These are phyloP conservation scores for Stephanodiscus triporus DNA, from an alignment of 108 stramenopile species.

Conservation along the genomic window DNA sequence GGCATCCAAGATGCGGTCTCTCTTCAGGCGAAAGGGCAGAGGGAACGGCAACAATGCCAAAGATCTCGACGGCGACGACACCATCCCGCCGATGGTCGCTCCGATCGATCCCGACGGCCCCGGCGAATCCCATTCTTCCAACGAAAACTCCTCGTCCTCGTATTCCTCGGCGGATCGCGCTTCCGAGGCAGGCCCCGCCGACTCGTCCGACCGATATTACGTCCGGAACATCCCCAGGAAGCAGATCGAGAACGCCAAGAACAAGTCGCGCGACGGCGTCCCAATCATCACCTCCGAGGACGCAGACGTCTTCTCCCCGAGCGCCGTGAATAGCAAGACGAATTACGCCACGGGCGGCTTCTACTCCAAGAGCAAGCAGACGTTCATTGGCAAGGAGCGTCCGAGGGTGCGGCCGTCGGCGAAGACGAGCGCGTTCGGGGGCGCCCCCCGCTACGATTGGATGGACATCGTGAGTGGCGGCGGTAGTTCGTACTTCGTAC, in stretches of 20 bases:
- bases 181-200: too few relatives aligned
- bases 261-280: conserved; percentile 39
- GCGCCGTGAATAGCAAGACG: conserved; percentile 20
- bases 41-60: neutral
- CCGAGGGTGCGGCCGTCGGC: conserved; percentile 58
- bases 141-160: neutral
- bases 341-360: conserved; percentile 16
- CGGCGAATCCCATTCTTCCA: conserved; percentile 14
- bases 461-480: conserved; percentile 80
- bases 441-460: conserved; percentile 88
- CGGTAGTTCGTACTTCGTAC: neutral
- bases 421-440: conserved; percentile 67
- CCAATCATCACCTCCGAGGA: conserved; percentile 45
- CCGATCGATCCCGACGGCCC: conserved; percentile 30
- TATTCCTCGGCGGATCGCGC: too few relatives aligned
- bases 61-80: neutral
- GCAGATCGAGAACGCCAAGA: conserved; percentile 24
- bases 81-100: neutral
- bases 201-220: too few relatives aligned
- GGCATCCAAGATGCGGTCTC: conserved; percentile 42
- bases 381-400: conserved; percentile 18
- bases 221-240: conserved; percentile 5
- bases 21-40: conserved; percentile 34
- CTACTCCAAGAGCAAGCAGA: conserved; percentile 24
- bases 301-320: conserved; percentile 43